These are phyloP conservation scores for Yamadazyma atlantica DNA, from an alignment of 1,139 yeast genomes.

Conservation along the genomic window DNA sequence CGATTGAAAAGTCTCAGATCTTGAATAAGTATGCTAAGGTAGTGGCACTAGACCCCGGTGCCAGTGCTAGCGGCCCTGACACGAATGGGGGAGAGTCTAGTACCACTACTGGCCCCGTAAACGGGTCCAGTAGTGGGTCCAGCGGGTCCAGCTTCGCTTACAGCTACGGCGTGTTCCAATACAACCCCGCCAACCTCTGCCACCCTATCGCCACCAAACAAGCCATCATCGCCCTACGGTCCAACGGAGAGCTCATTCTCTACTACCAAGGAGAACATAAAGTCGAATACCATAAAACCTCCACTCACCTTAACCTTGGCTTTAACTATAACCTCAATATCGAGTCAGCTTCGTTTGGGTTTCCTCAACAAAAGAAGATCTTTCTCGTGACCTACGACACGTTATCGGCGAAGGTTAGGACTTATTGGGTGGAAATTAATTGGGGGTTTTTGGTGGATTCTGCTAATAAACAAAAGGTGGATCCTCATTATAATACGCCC, in stretches of 20 bases:
- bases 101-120: no score
- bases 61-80: no score
- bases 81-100: no score
- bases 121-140: no score
- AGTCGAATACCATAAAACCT: slow-evolving; percentile 50
- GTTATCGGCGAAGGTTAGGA: slow-evolving; percentile 37
- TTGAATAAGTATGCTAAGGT: slow-evolving; percentile 51
- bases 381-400: slow-evolving; percentile 50
- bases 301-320: slow-evolving; percentile 19
- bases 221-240: slow-evolving; percentile 67
- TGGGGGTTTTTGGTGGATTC: slow-evolving; percentile 62
- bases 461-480: slow-evolving; percentile 46
- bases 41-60: no score
- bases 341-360: slow-evolving; percentile 60
- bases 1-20: slow-evolving; percentile 61
- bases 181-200: slow-evolving; percentile 58
- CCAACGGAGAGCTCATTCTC: slow-evolving; percentile 58
- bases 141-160: no score
- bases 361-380: slow-evolving; percentile 48
- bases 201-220: slow-evolving; percentile 72
- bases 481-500: slow-evolving; percentile 56
- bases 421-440: slow-evolving; percentile 50
- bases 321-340: slow-evolving; percentile 21
- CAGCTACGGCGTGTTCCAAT: slow-evolving; percentile 58
- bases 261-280: slow-evolving; percentile 66